Evolutionary conservation across 208 protist species (phyloP).

Genomic region (Balamuthia mandrillaris): DNA sequence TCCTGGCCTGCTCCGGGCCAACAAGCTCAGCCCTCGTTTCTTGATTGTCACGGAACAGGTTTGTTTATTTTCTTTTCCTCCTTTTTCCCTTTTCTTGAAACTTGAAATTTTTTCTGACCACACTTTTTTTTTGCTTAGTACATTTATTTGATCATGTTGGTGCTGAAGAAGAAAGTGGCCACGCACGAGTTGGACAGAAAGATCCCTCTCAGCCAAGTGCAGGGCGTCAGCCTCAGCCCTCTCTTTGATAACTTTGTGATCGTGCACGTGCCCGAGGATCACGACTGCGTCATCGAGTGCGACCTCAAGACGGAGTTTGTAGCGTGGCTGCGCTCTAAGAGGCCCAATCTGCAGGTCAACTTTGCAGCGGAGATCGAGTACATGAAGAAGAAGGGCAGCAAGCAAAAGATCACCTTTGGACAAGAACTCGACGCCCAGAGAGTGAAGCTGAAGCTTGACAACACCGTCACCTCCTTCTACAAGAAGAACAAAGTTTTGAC

Average conservation of each 20-base stretch:
- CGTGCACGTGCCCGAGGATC: conserved; percentile 1
- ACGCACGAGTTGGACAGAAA: conserved; percentile 24
- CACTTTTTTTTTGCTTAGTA: neutral
- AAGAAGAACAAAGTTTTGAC: conserved; percentile 24
- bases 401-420: conserved; percentile 17
- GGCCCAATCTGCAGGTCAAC: neutral
- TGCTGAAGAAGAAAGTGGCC: conserved; percentile 43
- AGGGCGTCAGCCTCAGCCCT: neutral
- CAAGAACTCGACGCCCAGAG: conserved; percentile 1
- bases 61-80: neutral
- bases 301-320: conserved; percentile 61
- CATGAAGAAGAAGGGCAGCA: conserved; percentile 41
- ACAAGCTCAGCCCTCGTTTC: conserved; percentile 21
- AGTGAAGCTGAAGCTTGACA: conserved; percentile 4
- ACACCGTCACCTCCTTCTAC: neutral
- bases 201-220: conserved; percentile 12
- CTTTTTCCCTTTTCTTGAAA: neutral
- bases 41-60: neutral
- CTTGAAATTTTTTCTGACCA: neutral
- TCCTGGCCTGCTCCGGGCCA: neutral
- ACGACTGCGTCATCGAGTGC: conserved; percentile 55
- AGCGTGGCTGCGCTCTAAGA: conserved; percentile 18
- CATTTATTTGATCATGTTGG: neutral
- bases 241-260: conserved; percentile 31
- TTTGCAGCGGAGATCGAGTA: conserved; percentile 9